Evolutionary conservation across 2,329 filamentous ascomycete species (phyloP).

Genomic region (Iodosphaeria phyllophila): DNA sequence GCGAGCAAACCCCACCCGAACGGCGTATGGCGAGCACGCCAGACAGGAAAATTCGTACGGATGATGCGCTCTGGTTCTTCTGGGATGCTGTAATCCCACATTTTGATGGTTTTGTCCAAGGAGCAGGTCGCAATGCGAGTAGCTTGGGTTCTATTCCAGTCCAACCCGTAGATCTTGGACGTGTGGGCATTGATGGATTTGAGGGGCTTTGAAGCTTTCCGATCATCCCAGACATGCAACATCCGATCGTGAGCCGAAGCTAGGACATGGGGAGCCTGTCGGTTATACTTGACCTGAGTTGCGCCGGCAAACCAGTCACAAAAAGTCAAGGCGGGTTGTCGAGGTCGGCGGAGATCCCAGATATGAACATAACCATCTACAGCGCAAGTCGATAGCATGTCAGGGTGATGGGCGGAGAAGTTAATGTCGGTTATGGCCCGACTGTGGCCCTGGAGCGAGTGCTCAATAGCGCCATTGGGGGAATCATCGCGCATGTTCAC

Average conservation of each 20-base stretch:
- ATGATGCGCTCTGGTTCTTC: slow-evolving; percentile 61
- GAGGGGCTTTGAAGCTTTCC: slow-evolving; percentile 59
- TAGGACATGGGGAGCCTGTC: slow-evolving; percentile 68
- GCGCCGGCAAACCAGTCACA: slow-evolving; percentile 89
- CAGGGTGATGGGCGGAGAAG: slow-evolving; percentile 83
- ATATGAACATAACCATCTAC: slow-evolving; percentile 87
- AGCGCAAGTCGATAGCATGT: slow-evolving; percentile 74
- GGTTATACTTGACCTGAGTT: slow-evolving; percentile 89
- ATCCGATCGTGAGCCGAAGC: slow-evolving; percentile 82
- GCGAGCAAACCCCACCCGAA: slow-evolving; percentile 74
- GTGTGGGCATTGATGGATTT: slow-evolving; percentile 73
- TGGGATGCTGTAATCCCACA: slow-evolving; percentile 62
- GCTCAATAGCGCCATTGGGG: slow-evolving; percentile 53
- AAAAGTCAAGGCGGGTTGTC: slow-evolving; percentile 59
- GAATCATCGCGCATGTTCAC: slow-evolving; percentile 63
- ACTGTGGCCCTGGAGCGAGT: slow-evolving; percentile 69
- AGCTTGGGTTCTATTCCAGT: slow-evolving; percentile 70
- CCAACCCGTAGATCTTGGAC: slow-evolving; percentile 88
- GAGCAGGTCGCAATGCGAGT: slow-evolving; percentile 73
- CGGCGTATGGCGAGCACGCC: slow-evolving; percentile 79
- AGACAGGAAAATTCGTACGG: slow-evolving; percentile 68
- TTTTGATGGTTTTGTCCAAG: slow-evolving; percentile 78
- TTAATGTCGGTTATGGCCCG: slow-evolving; percentile 93
- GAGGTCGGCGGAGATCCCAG: slow-evolving; percentile 68
- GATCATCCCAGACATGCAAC: slow-evolving; percentile 78